Conservation (phyloP, 305 asterid genomes). For the Rubia balearica region DNA sequence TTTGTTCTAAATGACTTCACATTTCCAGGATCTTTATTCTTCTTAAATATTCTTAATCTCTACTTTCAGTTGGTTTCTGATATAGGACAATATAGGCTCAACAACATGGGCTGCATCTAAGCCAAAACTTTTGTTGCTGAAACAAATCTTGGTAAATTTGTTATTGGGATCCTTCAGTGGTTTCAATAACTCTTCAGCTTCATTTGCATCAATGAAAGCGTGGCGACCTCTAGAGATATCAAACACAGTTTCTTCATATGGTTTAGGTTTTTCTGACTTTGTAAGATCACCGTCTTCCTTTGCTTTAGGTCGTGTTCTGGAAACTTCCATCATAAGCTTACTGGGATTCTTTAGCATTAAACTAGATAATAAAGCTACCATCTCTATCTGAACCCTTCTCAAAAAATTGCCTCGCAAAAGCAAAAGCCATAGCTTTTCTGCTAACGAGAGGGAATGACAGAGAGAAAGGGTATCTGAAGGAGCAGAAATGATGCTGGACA, state of each 20-base stretch:
- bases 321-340: slow-evolving; percentile 78
- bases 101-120: slow-evolving; percentile 72
- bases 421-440: slow-evolving; percentile 57
- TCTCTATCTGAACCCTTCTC: slow-evolving; percentile 73
- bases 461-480: too few relatives aligned
- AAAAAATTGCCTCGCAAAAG: slow-evolving; percentile 61
- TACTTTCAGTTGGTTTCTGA: slow-evolving; percentile 62
- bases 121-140: slow-evolving; percentile 87
- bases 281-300: slow-evolving; percentile 42
- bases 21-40: too few relatives aligned
- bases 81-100: slow-evolving; percentile 51
- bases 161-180: slow-evolving; percentile 53
- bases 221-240: slow-evolving; percentile 88
- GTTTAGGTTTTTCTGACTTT: slow-evolving; percentile 35
- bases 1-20: background rate
- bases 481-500: too few relatives aligned
- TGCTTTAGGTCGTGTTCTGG: slow-evolving; percentile 64
- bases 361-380: slow-evolving; percentile 82
- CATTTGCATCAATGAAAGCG: slow-evolving; percentile 46
- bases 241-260: slow-evolving; percentile 43
- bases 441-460: slow-evolving; percentile 16
- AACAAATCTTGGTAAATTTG: slow-evolving; percentile 62
- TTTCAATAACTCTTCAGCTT: slow-evolving; percentile 58
- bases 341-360: slow-evolving; percentile 89
- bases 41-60: too few relatives aligned